Evolutionary conservation across 192 early-diverging fungal genomes (phyloP), one percentile per base, ranked within the genome.

Genomic region (Backusella australiensis): DNA sequence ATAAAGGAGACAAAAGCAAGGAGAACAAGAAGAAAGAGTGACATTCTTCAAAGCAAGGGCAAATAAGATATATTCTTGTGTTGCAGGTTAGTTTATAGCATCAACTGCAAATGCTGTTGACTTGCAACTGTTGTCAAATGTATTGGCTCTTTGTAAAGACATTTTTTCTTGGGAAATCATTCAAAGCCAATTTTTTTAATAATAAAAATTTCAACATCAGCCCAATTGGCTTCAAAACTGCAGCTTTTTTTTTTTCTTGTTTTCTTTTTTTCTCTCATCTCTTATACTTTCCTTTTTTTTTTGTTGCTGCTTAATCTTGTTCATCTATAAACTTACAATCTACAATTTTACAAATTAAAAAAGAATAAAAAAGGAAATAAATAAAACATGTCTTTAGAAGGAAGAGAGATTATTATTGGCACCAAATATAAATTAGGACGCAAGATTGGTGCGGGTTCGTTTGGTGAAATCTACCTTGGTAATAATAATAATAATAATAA

Each of bases 401-500:
- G 78, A 68, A 46, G 67, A 69, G 91, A 93, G 83, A 86, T 93
- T 78, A 82, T 94, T 80, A 94, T 99, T 71, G 96, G 93, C 78
- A 94, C 94, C 87, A 96, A 95, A 85, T 99, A 93, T 88, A 90
- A 92, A 76, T 90, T 99, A 72, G 96, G 96, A 53, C 88, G 94
- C 72, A 99, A 98, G 88, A 95, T 99, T 85, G 97, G 97, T 71
- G 92, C 93, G 38, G 97, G 97, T 65, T 95, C 94, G 59, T 99
- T 99, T 91, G 97, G 97, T 73, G 97, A 98, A 82, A 96, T 99
- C 79, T 98, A 94, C 82, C 90, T 97, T 65, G 94, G 94, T 94
- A 85, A 78, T 32, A 41, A 15, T 44, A 46, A 71, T 12, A 39
- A 36, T 36, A 21, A 8, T 39, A 69, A 29, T 29, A n/a, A n/a